phyloP scores from a whole-genome alignment of 2,329 filamentous ascomycete species.

The Zasmidium citrigriseum region DNA sequence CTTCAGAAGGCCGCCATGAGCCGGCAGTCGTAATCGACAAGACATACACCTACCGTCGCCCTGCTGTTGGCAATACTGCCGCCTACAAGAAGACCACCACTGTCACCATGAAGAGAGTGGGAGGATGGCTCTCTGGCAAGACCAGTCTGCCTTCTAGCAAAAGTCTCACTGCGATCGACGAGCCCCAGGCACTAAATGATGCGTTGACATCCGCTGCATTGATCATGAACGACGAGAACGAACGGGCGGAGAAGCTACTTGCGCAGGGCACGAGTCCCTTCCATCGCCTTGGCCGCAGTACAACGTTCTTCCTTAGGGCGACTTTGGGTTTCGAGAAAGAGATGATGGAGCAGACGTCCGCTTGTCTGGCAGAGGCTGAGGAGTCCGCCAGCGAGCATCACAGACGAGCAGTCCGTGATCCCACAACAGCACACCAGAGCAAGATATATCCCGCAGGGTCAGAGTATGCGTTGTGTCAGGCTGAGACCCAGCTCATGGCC shows the following conservation, averaged over 20 bases:
- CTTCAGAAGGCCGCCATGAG: neutral
- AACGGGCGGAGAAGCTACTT: conserved; percentile 74
- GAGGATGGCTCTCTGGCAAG: conserved; percentile 42
- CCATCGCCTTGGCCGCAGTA: conserved; percentile 78
- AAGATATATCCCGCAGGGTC: conserved; percentile 78
- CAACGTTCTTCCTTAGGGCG: conserved; percentile 81
- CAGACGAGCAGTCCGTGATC: conserved; percentile 67
- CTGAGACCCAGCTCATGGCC: conserved; percentile 84
- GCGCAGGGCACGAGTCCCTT: conserved; percentile 78
- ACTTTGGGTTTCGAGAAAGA: conserved; percentile 90
- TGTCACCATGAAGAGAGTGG: conserved; percentile 34
- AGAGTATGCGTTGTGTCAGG: conserved; percentile 82
- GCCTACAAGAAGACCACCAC: neutral
- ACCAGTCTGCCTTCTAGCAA: conserved; percentile 47
- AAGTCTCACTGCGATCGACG: conserved; percentile 59
- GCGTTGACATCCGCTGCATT: conserved; percentile 40
- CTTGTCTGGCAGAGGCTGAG: conserved; percentile 73
- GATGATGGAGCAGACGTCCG: conserved; percentile 80
- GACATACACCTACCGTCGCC: neutral
- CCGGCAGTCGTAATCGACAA: neutral
- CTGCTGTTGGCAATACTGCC: neutral
- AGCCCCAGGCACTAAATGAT: conserved; percentile 50
- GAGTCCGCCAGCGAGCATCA: conserved; percentile 73
- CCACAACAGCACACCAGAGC: conserved; percentile 53
- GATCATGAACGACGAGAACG: conserved; percentile 64